Base-by-base conservation (phyloP, 1,284 basidiomycete species). In the Xerocomus minutiporus region DNA sequence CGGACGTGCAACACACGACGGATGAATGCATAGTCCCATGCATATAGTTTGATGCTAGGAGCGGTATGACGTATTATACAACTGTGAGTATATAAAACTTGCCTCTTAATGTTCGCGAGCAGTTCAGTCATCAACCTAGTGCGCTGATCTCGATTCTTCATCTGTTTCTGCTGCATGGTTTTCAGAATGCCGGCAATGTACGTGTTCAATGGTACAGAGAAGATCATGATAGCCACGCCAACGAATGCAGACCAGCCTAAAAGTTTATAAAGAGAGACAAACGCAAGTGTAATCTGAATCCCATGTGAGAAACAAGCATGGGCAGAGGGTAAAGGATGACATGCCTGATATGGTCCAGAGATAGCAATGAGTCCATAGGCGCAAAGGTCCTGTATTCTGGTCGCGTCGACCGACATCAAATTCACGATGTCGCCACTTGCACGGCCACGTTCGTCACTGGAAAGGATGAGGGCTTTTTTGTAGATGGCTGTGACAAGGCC, bases 361-460 rank as follows among this genome's bases (percentile, higher is more conserved):
- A 89, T 73, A 4, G 80, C 74, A 43, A 88, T 85, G 23, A 90
- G 69, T 1, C 82, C 88, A 63, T 15, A 93, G 1, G 89, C 86
- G 65, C 88, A 90, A 35, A 96, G 75, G 65, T 97, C 94, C 11
- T 38, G 92, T 45, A 98, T 75, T 31, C 93, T 78, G 13, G 86
- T 88, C 0, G 93, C 85, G 62, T 92, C 84, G 32, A 96, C 91
- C 11, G 85, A 88, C 88, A 95, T 95, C 29, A 96, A 71, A 66
- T 97, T 97, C 60, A 97, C 92, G 48, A 97, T 93, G 64, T 97
- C 93, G 4, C 95, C 95, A 0, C 91, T 86, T 0, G 89, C 81
- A 35, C 89, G 82, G 9, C 69, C 78, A 3, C 88, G 82, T 63
- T 92, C 93, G 54, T 93, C 87, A 59, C 87, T 93, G 8, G 90